These are phyloP conservation scores for Cystobasidiaceae sp. DNA, from an alignment of 1,284 basidiomycete species.

Conservation along the genomic window DNA sequence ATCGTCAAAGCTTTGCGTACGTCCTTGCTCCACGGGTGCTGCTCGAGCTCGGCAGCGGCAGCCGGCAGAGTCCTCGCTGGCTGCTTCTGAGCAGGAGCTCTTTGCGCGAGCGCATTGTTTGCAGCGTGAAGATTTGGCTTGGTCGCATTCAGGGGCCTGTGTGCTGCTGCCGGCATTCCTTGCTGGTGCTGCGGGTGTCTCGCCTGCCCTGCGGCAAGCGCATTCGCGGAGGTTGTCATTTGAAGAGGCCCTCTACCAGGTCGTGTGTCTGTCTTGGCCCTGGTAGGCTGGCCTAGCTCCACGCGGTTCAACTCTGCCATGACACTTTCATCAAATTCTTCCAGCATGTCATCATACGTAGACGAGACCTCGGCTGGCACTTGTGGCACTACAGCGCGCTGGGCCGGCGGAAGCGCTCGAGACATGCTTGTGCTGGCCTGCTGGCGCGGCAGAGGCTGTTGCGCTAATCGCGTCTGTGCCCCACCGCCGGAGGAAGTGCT, in stretches of 20 bases:
- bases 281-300: not conserved
- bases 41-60: not conserved
- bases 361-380: too few relatives aligned
- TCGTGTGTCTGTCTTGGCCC: not conserved
- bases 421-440: too few relatives aligned
- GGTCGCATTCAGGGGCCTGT: not conserved
- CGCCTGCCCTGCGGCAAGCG: too few relatives aligned
- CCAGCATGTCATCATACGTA: too few relatives aligned
- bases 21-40: constrained; percentile 55
- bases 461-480: too few relatives aligned
- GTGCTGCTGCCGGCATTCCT: too few relatives aligned
- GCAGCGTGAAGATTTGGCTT: not conserved
- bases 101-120: not conserved
- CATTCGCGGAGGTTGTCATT: not conserved
- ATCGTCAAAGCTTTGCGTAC: constrained; percentile 59
- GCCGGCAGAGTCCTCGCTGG: not conserved
- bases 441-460: too few relatives aligned
- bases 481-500: too few relatives aligned
- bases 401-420: too few relatives aligned
- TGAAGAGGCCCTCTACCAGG: not conserved
- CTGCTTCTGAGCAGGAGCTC: not conserved
- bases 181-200: too few relatives aligned
- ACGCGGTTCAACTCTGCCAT: not conserved
- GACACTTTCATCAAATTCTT: not conserved
- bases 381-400: too few relatives aligned